A percentile compares a stretch with the other conserved stretches of the same genome.
Evolutionary conservation across 75 land plant species (phyloP).

Genomic region (Azolla pinnata): DNA sequence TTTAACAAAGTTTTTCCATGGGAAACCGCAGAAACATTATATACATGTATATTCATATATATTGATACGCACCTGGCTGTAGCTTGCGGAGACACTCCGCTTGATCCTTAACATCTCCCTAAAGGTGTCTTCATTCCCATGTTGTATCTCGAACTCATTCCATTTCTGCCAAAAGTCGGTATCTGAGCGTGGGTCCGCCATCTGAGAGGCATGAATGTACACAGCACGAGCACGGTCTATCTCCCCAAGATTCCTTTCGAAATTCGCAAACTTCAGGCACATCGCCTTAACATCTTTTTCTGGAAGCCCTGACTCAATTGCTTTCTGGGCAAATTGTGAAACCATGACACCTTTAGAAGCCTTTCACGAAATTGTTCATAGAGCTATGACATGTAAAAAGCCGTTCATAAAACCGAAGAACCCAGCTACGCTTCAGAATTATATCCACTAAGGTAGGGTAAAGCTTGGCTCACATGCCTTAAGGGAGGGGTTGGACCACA

Average conservation of each 20-base stretch:
- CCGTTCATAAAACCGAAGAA: too few species aligned
- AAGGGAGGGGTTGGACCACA: too few species aligned
- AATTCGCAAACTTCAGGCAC: slow-evolving; percentile 90
- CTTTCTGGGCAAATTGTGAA: slow-evolving; percentile 34
- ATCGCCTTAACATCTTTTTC: slow-evolving; percentile 79
- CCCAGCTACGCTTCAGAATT: too few species aligned
- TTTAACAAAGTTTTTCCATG: too few species aligned
- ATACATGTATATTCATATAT: too few species aligned
- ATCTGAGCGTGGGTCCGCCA: slow-evolving; percentile 80
- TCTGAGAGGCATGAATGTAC: slow-evolving; percentile 61
- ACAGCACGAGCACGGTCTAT: slow-evolving; percentile 86
- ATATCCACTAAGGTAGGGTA: too few species aligned
- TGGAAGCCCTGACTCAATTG: slow-evolving; percentile 85
- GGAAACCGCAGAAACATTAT: too few species aligned
- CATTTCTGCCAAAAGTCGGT: slow-evolving; percentile 78
- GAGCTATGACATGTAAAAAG: too few species aligned
- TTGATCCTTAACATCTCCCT: slow-evolving; percentile 86
- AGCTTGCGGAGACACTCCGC: slow-evolving; percentile 81
- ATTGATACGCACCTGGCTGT: slow-evolving; percentile 76
- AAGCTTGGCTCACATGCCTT: too few species aligned
- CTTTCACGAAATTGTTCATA: too few species aligned
- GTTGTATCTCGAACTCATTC: slow-evolving; percentile 89
- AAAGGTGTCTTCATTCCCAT: slow-evolving; percentile 96
- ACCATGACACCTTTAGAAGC: too few species aligned
- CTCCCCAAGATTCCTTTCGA: slow-evolving; percentile 85